Evolutionary conservation across 2,329 filamentous ascomycete genomes (phyloP).

Genomic region (Pestalotiopsis sp.): DNA sequence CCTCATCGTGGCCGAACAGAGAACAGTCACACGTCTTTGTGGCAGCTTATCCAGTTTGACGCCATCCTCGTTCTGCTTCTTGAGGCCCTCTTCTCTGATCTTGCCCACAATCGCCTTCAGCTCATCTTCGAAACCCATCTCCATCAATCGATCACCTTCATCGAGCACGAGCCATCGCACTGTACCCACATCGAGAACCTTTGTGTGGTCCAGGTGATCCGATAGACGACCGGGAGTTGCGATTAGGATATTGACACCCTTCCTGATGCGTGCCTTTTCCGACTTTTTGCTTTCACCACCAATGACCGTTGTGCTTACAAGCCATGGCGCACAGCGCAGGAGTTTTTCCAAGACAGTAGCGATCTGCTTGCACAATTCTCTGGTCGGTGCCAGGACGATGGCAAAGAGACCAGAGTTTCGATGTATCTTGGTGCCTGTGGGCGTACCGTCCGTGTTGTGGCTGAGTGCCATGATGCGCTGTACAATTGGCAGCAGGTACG

Average conservation of each 20-base stretch:
- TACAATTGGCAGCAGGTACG: conserved; percentile 92
- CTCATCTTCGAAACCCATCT: conserved; percentile 94
- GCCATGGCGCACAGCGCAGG: conserved; percentile 88
- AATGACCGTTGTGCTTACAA: conserved; percentile 85
- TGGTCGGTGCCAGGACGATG: conserved; percentile 89
- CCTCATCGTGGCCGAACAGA: conserved; percentile 98
- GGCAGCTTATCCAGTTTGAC: conserved; percentile 67
- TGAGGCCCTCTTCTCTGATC: conserved; percentile 67
- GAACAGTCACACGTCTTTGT: conserved; percentile 77
- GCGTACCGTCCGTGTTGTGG: conserved; percentile 49
- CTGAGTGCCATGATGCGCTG: conserved; percentile 83
- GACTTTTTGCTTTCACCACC: conserved; percentile 73
- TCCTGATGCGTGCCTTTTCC: conserved; percentile 91
- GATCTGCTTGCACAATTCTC: conserved; percentile 94
- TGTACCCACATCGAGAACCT: conserved; percentile 83
- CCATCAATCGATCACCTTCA: conserved; percentile 97
- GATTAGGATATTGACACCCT: conserved; percentile 93
- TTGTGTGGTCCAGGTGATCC: conserved; percentile 91
- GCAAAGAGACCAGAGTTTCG: conserved; percentile 90
- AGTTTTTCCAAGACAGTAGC: conserved; percentile 83
- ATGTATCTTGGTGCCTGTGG: conserved; percentile 62
- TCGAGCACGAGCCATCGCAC: conserved; percentile 94
- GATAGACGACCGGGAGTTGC: conserved; percentile 90
- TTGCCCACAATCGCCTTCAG: conserved; percentile 84
- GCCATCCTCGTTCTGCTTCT: conserved; percentile 62